Base-by-base conservation (phyloP, 1,284 basidiomycete genomes). In the Leucocoprinus gongylophorus region DNA sequence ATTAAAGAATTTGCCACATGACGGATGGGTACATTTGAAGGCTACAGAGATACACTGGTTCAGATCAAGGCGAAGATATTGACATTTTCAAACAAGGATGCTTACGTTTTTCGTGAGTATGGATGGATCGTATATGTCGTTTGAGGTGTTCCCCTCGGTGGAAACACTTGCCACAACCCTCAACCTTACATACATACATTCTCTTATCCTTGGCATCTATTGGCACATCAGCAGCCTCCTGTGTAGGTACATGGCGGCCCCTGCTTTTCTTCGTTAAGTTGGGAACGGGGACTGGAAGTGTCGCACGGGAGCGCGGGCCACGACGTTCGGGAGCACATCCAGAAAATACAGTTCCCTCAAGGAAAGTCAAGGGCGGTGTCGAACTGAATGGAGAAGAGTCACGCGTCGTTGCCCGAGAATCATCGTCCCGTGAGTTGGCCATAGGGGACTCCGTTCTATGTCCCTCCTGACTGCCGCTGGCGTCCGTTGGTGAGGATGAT, bases 1-100 rank as follows among this genome's bases (percentile, higher is more conserved):
- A 62, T 87, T 89, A 67, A 93, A 93, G 58, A 78, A 79, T 69
- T 90, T 90, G 58, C 78, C 80, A 64, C 91, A 93, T 29, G 76
- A 73, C 10, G 81, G 75, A 64, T 79, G 79, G 10, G 83, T 80
- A 66, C 91, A 93, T 62, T 81, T 80, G 69, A 88, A 86, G 44
- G 90, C 90, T 92, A 62, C 44, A 49, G 8, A 35, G 41, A 46
- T 54, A 55, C 29, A 39, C 21, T 10, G 21, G 4, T 5, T 17
- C 3, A 42, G 21, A 50, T 6, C 28, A 6, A 26, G 23, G 6
- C 42, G 15, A 28, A 13, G 20, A 10, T 43, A 50, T 20, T 37
- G 54, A 52, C 28, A 12, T 37, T 38, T 42, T n/a, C 21, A n/a
- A 51, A 44, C 39, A 46, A 39, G 41, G 54, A 2, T 28, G 72